Evolutionary conservation across 768 basidiomycete species (phyloP).

Genomic region (Leccinum obscurum): DNA sequence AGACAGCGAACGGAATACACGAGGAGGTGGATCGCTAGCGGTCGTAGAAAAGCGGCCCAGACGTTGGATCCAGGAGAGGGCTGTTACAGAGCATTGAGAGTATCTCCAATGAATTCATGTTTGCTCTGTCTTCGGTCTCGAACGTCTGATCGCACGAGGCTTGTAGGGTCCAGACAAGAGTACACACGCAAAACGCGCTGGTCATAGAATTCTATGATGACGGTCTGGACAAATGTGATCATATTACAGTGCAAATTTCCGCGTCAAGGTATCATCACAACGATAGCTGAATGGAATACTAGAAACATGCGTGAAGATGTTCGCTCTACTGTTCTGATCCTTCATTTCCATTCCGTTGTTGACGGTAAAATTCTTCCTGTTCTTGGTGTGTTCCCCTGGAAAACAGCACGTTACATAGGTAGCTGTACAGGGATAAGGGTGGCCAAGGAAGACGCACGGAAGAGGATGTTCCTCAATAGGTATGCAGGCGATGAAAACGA

Average conservation of each 20-base stretch:
- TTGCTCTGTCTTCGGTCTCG: not conserved
- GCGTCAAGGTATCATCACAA: constrained; percentile 24
- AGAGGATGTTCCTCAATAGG: constrained; percentile 75
- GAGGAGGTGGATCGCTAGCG: constrained; percentile 29
- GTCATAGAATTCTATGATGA: constrained; percentile 20
- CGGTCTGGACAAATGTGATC: constrained; percentile 23
- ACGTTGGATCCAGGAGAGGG: constrained; percentile 82
- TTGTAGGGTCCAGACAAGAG: not conserved
- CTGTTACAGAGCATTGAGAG: constrained; percentile 17
- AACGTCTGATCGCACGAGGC: not conserved
- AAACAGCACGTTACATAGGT: constrained; percentile 14
- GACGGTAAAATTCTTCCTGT: constrained; percentile 57
- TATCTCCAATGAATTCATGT: constrained; percentile 4
- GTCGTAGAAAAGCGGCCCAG: constrained; percentile 64
- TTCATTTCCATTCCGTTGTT: constrained; percentile 31
- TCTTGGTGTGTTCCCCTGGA: constrained; percentile 61
- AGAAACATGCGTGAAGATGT: constrained; percentile 11
- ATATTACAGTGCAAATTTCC: constrained; percentile 33
- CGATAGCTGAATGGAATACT: constrained; percentile 6
- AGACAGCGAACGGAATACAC: constrained; percentile 45
- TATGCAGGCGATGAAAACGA: constrained; percentile 66
- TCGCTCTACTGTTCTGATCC: constrained; percentile 20
- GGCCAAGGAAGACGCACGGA: constrained; percentile 36
- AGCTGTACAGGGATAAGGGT: constrained; percentile 16
- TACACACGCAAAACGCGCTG: constrained; percentile 16